phyloP scores from a whole-genome alignment of 805 yeast species.

The Candida argentea region DNA sequence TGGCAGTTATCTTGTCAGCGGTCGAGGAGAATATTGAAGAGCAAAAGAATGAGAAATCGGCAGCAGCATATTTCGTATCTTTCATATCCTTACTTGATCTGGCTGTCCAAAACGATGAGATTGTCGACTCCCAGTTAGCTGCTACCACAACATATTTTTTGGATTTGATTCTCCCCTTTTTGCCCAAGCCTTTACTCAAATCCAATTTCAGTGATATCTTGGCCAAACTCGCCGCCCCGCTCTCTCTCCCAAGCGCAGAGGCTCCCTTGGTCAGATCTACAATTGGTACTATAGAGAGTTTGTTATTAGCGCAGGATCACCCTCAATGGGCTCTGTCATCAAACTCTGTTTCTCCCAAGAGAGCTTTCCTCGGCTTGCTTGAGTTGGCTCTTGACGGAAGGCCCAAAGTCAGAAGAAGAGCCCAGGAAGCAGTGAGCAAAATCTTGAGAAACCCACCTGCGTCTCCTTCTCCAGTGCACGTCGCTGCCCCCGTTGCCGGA shows the following conservation, averaged over 20 bases:
- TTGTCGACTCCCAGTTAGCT: conserved; percentile 56
- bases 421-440: conserved; percentile 73
- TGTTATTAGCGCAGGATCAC: conserved; percentile 71
- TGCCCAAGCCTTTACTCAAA: conserved; percentile 59
- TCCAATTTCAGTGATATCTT: conserved; percentile 71
- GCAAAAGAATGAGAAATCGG: conserved; percentile 48
- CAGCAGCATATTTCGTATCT: conserved; percentile 80
- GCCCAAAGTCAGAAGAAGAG: conserved; percentile 93
- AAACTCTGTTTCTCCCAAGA: conserved; percentile 59
- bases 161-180: conserved; percentile 66
- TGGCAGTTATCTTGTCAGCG: conserved; percentile 75
- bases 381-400: conserved; percentile 78
- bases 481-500: conserved; percentile 62
- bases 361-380: conserved; percentile 71
- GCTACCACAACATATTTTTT: conserved; percentile 71
- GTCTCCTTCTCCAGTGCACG: conserved; percentile 70
- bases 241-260: conserved; percentile 57
- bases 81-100: conserved; percentile 76
- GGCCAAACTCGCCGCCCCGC: conserved; percentile 69
- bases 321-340: conserved; percentile 62
- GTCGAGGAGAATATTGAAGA: conserved; percentile 81
- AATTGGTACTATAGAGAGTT: conserved; percentile 74
- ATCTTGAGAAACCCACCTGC: conserved; percentile 61
- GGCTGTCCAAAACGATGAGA: conserved; percentile 38
- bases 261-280: conserved; percentile 79